These are phyloP conservation scores for Beauveria asiatica DNA, from an alignment of 2,329 filamentous ascomycete genomes.

Conservation along the genomic window DNA sequence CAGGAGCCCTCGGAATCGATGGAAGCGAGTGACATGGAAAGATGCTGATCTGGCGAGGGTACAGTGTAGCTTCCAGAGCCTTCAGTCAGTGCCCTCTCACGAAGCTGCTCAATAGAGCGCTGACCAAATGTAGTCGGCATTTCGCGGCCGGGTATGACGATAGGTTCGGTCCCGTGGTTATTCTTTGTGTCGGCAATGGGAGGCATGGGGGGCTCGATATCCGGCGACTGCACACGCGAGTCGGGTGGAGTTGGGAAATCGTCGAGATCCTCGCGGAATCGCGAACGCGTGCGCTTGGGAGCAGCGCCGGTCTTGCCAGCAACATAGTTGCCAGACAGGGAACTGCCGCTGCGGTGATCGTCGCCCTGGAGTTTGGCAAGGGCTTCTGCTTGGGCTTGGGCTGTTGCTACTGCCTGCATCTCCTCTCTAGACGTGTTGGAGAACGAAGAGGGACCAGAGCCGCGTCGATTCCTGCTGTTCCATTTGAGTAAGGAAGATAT, in stretches of 20 bases:
- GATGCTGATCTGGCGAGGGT: constrained; percentile 49
- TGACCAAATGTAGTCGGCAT: constrained; percentile 40
- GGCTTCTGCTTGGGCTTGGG: constrained; percentile 21
- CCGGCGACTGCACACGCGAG: constrained; percentile 71
- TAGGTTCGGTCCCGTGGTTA: constrained; percentile 16
- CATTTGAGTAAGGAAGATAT: constrained; percentile 73
- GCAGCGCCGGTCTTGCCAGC: constrained; percentile 32
- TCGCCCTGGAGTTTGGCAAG: constrained; percentile 28
- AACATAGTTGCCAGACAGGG: not conserved
- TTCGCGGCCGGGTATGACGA: constrained; percentile 23
- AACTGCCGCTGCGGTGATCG: constrained; percentile 16
- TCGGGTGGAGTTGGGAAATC: constrained; percentile 83
- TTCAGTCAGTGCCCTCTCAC: not conserved
- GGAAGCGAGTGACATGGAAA: constrained; percentile 82
- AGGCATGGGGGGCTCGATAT: constrained; percentile 42
- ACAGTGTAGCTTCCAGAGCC: constrained; percentile 13
- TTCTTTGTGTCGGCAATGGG: constrained; percentile 20
- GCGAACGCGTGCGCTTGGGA: constrained; percentile 76
- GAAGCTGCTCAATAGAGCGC: constrained; percentile 26
- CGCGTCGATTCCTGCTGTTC: constrained; percentile 49
- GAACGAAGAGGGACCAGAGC: constrained; percentile 64
- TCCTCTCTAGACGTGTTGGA: constrained; percentile 88
- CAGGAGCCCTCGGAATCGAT: constrained; percentile 95
- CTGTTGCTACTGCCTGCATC: constrained; percentile 42
- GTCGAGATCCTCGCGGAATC: constrained; percentile 85